These are phyloP conservation scores for Epichloe aotearoae DNA, from an alignment of 2,329 filamentous ascomycete species.

Conservation along the genomic window DNA sequence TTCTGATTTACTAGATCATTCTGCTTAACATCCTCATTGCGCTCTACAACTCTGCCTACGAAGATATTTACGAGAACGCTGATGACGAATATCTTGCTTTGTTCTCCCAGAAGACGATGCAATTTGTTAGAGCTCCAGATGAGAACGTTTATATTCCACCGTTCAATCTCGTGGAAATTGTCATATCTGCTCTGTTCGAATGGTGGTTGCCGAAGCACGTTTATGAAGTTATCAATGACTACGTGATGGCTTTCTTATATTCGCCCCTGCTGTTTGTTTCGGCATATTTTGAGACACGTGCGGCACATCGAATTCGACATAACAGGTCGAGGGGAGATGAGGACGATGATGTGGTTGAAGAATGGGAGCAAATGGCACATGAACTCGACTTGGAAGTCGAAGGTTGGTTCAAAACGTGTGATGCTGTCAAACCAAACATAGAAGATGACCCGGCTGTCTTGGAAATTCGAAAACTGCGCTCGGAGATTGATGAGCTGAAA, in stretches of 20 bases:
- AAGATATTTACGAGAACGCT: slow-evolving; percentile 86
- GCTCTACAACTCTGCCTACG: slow-evolving; percentile 91
- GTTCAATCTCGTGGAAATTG: slow-evolving; percentile 84
- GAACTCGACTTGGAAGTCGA: slow-evolving; percentile 70
- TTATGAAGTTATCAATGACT: slow-evolving; percentile 78
- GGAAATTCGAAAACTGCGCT: slow-evolving; percentile 48
- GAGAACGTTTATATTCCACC: slow-evolving; percentile 97
- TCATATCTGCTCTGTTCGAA: slow-evolving; percentile 68
- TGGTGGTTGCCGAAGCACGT: slow-evolving; percentile 75
- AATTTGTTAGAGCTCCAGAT: slow-evolving; percentile 90
- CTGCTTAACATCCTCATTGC: slow-evolving; percentile 94
- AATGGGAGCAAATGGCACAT: slow-evolving; percentile 76
- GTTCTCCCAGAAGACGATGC: slow-evolving; percentile 88
- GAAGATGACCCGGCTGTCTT: slow-evolving; percentile 64
- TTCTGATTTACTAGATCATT: slow-evolving; percentile 36
- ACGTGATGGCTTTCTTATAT: slow-evolving; percentile 78
- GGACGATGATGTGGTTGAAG: slow-evolving; percentile 78
- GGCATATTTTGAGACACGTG: slow-evolving; percentile 55
- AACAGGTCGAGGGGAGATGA: slow-evolving; percentile 73
- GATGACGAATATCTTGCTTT: slow-evolving; percentile 92
- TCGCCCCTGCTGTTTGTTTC: slow-evolving; percentile 70
- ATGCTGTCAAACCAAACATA: slow-evolving; percentile 65
- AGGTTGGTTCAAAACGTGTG: slow-evolving; percentile 73
- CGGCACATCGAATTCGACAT: slow-evolving; percentile 50
- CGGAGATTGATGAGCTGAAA: slow-evolving; percentile 46